Percentiles rank a stretch among this genome's conserved stretches.
phyloP scores from a whole-genome alignment of 1,139 yeast species.

The Zygosaccharomyces sapae region DNA sequence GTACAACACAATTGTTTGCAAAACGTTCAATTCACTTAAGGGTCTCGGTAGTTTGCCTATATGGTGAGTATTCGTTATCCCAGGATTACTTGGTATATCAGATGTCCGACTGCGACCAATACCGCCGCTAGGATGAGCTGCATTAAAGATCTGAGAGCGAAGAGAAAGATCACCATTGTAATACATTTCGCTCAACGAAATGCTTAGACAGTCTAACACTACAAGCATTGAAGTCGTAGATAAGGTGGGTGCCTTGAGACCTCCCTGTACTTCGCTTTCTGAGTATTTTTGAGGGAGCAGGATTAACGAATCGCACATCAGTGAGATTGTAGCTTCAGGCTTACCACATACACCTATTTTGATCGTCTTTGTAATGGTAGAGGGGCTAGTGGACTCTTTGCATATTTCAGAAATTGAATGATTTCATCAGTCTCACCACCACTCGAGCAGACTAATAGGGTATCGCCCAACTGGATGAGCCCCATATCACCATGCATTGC shows the following conservation, averaged over 20 bases:
- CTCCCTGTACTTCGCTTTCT: conserved; percentile 71
- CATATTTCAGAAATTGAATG: conserved; percentile 29
- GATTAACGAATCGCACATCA: conserved; percentile 15
- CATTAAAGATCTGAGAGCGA: conserved; percentile 56
- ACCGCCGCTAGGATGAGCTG: conserved; percentile 87
- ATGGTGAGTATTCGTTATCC: neutral
- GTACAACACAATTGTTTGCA: conserved; percentile 33
- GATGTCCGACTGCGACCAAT: conserved; percentile 47
- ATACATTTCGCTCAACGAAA: conserved; percentile 62
- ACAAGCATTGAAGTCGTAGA: conserved; percentile 74
- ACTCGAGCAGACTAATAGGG: conserved; percentile 63
- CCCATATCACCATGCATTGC: conserved; percentile 93
- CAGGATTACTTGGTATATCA: neutral
- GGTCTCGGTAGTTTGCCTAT: conserved; percentile 6
- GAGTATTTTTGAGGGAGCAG: conserved; percentile 37
- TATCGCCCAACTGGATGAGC: conserved; percentile 49
- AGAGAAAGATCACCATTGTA: conserved; percentile 52
- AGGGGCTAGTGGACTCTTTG: conserved; percentile 25
- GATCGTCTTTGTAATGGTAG: neutral
- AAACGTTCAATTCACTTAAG: conserved; percentile 31
- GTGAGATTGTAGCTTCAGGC: conserved; percentile 16
- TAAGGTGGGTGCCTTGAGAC: conserved; percentile 84
- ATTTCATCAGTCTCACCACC: conserved; percentile 86
- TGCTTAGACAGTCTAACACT: conserved; percentile 72
- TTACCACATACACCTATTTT: conserved; percentile 19